Evolutionary conservation across 2,329 filamentous ascomycete species (phyloP).

Genomic region (Exophiala oligosperma): DNA sequence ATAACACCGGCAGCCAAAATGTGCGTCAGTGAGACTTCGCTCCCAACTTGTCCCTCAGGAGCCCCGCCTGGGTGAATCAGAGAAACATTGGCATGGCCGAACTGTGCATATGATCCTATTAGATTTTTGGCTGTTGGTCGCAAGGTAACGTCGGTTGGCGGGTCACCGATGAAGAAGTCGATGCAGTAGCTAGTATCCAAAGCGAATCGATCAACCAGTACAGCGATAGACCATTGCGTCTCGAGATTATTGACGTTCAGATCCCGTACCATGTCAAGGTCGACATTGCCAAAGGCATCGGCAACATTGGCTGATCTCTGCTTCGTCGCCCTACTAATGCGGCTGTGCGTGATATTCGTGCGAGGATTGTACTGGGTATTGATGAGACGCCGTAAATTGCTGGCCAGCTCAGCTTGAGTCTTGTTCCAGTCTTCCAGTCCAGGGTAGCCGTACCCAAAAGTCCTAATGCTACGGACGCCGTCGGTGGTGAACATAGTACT

Average conservation of each 20-base stretch:
- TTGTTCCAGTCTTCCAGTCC: slow-evolving; percentile 56
- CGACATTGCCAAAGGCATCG: slow-evolving; percentile 36
- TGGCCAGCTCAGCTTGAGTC: slow-evolving; percentile 34
- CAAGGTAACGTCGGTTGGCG: slow-evolving; percentile 42
- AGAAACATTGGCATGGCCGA: slow-evolving; percentile 33
- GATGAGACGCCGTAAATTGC: slow-evolving; percentile 52
- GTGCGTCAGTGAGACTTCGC: slow-evolving; percentile 28
- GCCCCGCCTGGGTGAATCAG: slow-evolving; percentile 17
- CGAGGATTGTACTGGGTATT: slow-evolving; percentile 61
- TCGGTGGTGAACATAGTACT: slow-evolving; percentile 68
- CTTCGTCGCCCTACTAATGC: slow-evolving; percentile 30
- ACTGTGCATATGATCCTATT: slow-evolving; percentile 62
- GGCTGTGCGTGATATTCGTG: slow-evolving; percentile 8
- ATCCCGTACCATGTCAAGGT: slow-evolving; percentile 16
- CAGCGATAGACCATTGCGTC: slow-evolving; percentile 66
- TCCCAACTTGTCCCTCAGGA: slow-evolving; percentile 15
- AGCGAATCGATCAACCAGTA: slow-evolving; percentile 55
- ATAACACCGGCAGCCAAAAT: slow-evolving; percentile 23
- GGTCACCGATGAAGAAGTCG: slow-evolving; percentile 66
- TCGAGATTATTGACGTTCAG: slow-evolving; percentile 34
- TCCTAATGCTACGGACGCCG: slow-evolving; percentile 57
- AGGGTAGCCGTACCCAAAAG: slow-evolving; percentile 73
- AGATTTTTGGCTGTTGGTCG: slow-evolving; percentile 59
- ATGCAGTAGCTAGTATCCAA: slow-evolving; percentile 64
- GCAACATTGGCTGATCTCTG: slow-evolving; percentile 30